Evolutionary conservation across 768 basidiomycete genomes (phyloP).

Genomic region (Neoboletus magnificus): DNA sequence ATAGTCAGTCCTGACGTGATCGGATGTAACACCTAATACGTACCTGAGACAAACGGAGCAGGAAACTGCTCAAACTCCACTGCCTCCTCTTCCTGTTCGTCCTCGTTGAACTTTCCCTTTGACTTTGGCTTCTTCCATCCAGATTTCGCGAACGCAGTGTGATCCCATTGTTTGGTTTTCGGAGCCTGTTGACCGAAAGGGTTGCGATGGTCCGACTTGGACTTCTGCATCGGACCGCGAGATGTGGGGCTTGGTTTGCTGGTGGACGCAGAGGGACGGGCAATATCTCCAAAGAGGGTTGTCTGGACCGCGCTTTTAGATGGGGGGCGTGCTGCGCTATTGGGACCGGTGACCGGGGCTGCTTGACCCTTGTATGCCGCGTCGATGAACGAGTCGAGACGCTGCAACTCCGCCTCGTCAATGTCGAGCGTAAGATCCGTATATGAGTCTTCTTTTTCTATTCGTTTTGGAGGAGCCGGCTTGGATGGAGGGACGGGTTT

Average conservation of each 20-base stretch:
- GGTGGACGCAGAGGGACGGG: conserved; percentile 34
- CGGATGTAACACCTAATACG: conserved; percentile 26
- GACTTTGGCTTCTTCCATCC: conserved; percentile 56
- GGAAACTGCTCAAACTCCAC: conserved; percentile 84
- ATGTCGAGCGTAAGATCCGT: conserved; percentile 56
- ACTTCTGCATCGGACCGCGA: conserved; percentile 38
- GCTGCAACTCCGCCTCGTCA: conserved; percentile 51
- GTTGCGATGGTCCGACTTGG: conserved; percentile 40
- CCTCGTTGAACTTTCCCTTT: conserved; percentile 55
- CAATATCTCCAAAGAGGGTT: conserved; percentile 63
- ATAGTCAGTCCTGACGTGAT: conserved; percentile 9
- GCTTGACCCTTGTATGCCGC: conserved; percentile 43
- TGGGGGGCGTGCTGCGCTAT: conserved; percentile 20
- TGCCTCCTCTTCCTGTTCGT: conserved; percentile 54
- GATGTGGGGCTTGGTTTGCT: conserved; percentile 27
- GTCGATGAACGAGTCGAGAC: conserved; percentile 51
- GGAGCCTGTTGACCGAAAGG: conserved; percentile 53
- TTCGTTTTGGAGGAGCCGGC: conserved; percentile 10
- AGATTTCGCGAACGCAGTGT: conserved; percentile 80
- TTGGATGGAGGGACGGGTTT: conserved; percentile 13
- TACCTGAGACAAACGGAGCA: conserved; percentile 69
- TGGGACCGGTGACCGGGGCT: conserved; percentile 40
- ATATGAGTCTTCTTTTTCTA: conserved; percentile 42
- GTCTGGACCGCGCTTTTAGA: conserved; percentile 52
- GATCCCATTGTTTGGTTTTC: conserved; percentile 88